A percentile compares a stretch with the other conserved stretches of the same genome.
Conservation (phyloP, 768 basidiomycete species). For the Chlorophyllum brunneum region DNA sequence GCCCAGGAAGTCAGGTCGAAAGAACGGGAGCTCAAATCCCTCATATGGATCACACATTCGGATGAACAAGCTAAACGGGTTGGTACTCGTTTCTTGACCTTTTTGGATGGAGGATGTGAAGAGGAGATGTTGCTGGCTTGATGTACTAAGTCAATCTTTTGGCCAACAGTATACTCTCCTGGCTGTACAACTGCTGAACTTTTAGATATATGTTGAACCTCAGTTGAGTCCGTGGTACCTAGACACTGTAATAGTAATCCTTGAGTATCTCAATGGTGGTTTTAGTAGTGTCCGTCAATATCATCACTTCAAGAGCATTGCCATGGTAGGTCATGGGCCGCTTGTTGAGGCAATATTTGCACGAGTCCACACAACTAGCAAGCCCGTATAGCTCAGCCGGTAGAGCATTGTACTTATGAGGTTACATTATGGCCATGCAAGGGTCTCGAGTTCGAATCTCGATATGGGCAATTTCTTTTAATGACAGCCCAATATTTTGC, state of each 20-base stretch:
- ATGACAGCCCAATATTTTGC: background rate
- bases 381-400: conserved; percentile 55
- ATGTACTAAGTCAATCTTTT: too few species aligned
- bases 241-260: too few species aligned
- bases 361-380: background rate
- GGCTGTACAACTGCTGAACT: background rate
- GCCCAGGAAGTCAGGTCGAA: conserved; percentile 43
- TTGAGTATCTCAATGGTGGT: too few species aligned
- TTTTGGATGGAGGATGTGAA: conserved; percentile 38
- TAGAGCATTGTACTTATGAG: conserved; percentile 61
- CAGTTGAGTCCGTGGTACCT: too few species aligned
- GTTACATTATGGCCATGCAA: conserved; percentile 43
- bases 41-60: conserved; percentile 89
- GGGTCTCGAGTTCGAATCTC: conserved; percentile 57
- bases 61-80: conserved; percentile 73
- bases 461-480: conserved; percentile 42
- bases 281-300: too few species aligned
- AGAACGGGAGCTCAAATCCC: conserved; percentile 56
- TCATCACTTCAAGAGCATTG: too few species aligned
- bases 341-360: background rate
- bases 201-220: too few species aligned
- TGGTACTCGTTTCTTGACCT: conserved; percentile 63
- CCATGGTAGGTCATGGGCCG: background rate
- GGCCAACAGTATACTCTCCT: too few species aligned
- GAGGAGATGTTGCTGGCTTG: conserved; percentile 27